Evolutionary conservation across 352 stramenopile species (phyloP), one percentile per base, ranked within the genome.

Genomic region (Pilasporangium apinafurcum): DNA sequence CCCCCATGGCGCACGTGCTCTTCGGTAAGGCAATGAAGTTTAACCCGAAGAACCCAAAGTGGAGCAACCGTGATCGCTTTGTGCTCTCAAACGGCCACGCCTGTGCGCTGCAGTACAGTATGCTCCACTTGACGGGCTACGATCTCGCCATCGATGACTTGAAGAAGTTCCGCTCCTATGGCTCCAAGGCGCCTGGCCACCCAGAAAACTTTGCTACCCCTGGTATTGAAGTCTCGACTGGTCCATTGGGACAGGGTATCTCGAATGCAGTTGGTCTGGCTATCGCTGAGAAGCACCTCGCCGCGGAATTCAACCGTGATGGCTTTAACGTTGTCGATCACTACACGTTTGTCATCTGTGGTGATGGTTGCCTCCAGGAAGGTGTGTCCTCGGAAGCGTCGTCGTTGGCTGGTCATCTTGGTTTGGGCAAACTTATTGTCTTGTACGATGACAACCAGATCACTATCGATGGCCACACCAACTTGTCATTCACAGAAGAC

Each of bases 391-490:
- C 77, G 31, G 97, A 99, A 65, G 81, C 96, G 21, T 97, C 67
- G 47, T 98, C 90, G 43, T 76, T 99, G 24, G 97, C 96, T 9
- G 97, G 97, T 22, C 96, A 99, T 65, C 77, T 99, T 31, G 95
- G 95, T 20, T 77, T 99, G 5, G 96, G 96, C 62, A 98, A 98
- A 69, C 79, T 99, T 42, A 99, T 99, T 65, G 95, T 99, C 35
- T 70, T 99, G 10, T 99, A 99, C 74, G 97, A 99, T 61, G 96
- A 99, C 75, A 99, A 99, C 73, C 81, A 97, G 54, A 99, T 99
- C 73, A 99, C 96, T 21, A 99, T 99, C 73, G 96, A 99, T 68
- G 96, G 96, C 55, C 57, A 80, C 61, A 99, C 96, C 14, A 71
- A 89, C 41, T 56, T 99, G 30, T 95, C 84, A 50, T 99, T 99